Evolutionary conservation across 2,329 filamentous ascomycete species (phyloP).

Genomic region (Rhynchosporium agropyri): DNA sequence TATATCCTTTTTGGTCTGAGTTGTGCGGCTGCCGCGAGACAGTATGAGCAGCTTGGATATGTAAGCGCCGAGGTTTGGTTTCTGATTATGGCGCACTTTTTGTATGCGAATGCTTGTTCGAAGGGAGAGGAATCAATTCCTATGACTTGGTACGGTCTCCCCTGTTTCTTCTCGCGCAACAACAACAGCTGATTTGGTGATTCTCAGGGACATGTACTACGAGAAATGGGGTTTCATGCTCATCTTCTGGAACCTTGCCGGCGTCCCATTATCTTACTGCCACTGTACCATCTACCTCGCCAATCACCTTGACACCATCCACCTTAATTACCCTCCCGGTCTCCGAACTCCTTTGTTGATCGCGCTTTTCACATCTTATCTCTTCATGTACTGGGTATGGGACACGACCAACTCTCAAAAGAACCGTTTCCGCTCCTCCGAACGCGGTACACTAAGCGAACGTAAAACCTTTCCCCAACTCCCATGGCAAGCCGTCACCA

Average conservation of each 20-base stretch:
- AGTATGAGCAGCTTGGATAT: slow-evolving; percentile 84
- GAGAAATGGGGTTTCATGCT: slow-evolving; percentile 98
- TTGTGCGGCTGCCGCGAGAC: slow-evolving; percentile 74
- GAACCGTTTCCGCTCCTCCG: slow-evolving; percentile 83
- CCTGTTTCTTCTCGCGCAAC: neutral
- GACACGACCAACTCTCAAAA: slow-evolving; percentile 92
- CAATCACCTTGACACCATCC: slow-evolving; percentile 68
- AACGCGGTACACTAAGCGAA: slow-evolving; percentile 69
- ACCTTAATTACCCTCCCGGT: slow-evolving; percentile 73
- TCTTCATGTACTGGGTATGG: slow-evolving; percentile 89
- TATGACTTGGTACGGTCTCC: slow-evolving; percentile 63
- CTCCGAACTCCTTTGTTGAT: slow-evolving; percentile 72
- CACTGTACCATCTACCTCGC: slow-evolving; percentile 91
- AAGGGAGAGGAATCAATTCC: slow-evolving; percentile 92
- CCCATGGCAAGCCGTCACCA: slow-evolving; percentile 82
- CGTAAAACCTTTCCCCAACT: slow-evolving; percentile 87
- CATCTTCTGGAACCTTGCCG: slow-evolving; percentile 95
- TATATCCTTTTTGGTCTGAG: slow-evolving; percentile 83
- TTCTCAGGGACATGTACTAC: slow-evolving; percentile 84
- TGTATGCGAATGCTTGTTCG: slow-evolving; percentile 89
- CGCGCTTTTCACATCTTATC: slow-evolving; percentile 69
- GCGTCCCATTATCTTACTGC: slow-evolving; percentile 88
- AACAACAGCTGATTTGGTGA: neutral
- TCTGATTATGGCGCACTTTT: slow-evolving; percentile 84
- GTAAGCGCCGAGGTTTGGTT: slow-evolving; percentile 84